Conservation (phyloP, 176 grass and related monocot species). For the Rhynchospora breviuscula region DNA sequence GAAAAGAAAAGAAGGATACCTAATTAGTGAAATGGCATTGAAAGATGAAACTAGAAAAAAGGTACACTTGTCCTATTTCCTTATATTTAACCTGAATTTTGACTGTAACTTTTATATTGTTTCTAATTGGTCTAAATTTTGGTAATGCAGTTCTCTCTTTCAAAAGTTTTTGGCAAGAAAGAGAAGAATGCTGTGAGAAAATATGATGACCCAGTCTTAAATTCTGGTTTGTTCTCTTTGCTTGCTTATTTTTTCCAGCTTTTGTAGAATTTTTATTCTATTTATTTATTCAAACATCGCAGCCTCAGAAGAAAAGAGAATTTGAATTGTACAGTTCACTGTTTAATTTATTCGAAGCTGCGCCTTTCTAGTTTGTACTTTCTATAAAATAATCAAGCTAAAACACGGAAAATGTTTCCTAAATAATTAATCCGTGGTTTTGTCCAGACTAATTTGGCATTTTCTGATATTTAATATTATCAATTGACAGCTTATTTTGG, state of each 20-base stretch:
- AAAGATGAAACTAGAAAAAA: conserved; percentile 20
- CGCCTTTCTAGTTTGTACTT: background rate
- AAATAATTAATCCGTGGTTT: background rate
- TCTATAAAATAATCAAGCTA: background rate
- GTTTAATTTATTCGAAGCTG: background rate
- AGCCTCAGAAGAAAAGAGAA: too few relatives aligned
- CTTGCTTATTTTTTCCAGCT: background rate
- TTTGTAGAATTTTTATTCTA: background rate
- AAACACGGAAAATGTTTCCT: background rate
- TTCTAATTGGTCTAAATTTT: background rate
- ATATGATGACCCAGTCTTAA: background rate
- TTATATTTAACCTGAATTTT: background rate
- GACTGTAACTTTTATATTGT: background rate
- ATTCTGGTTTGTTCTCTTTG: conserved; percentile 9
- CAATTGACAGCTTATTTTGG: conserved; percentile 13
- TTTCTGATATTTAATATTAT: background rate
- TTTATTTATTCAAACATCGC: too few relatives aligned
- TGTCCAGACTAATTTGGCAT: background rate
- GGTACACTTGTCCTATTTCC: background rate
- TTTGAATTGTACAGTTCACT: background rate
- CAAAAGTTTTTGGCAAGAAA: conserved; percentile 22
- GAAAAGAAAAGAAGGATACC: background rate
- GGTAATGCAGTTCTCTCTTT: conserved; percentile 17
- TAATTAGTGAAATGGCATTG: conserved; percentile 13
- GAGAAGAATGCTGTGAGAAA: background rate